Evolutionary conservation across 495 filamentous ascomycete species (phyloP).

Genomic region (Rusavskia elegans): DNA sequence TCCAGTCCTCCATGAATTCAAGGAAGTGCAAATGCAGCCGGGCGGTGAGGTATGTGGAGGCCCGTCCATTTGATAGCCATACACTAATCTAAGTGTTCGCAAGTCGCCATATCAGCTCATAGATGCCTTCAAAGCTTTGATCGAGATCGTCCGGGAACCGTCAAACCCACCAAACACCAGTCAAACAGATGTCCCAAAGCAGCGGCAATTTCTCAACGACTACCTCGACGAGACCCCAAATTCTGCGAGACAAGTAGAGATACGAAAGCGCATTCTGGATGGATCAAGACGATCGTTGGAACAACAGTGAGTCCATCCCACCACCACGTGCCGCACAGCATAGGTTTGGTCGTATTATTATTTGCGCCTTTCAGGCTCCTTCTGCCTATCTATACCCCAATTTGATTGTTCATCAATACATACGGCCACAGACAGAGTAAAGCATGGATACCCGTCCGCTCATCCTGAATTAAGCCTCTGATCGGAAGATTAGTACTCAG

Average conservation of each 20-base stretch:
- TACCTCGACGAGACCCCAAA: slow-evolving; percentile 59
- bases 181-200: slow-evolving; percentile 40
- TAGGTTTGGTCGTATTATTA: no score
- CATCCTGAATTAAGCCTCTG: no score
- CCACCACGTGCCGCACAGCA: background rate
- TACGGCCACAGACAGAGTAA: no score
- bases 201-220: slow-evolving; percentile 56
- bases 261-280: slow-evolving; percentile 60
- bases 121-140: slow-evolving; percentile 64
- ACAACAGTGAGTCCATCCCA: slow-evolving; percentile 26
- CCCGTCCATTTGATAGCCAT: slow-evolving; percentile 5
- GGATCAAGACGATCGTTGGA: slow-evolving; percentile 67
- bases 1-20: slow-evolving; percentile 57
- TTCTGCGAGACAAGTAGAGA: slow-evolving; percentile 38
- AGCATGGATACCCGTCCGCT: no score
- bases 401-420: background rate
- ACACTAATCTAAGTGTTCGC: background rate
- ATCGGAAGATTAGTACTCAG: no score
- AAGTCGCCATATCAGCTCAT: slow-evolving; percentile 50
- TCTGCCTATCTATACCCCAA: no score
- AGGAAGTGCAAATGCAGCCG: slow-evolving; percentile 48
- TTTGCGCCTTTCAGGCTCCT: no score
- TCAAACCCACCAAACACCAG: slow-evolving; percentile 33
- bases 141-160: slow-evolving; percentile 54
- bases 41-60: slow-evolving; percentile 40